Evolutionary conservation across 306 rosid species (phyloP), one percentile per base, ranked within the genome.

Genomic region (Cucurbita maxima): DNA sequence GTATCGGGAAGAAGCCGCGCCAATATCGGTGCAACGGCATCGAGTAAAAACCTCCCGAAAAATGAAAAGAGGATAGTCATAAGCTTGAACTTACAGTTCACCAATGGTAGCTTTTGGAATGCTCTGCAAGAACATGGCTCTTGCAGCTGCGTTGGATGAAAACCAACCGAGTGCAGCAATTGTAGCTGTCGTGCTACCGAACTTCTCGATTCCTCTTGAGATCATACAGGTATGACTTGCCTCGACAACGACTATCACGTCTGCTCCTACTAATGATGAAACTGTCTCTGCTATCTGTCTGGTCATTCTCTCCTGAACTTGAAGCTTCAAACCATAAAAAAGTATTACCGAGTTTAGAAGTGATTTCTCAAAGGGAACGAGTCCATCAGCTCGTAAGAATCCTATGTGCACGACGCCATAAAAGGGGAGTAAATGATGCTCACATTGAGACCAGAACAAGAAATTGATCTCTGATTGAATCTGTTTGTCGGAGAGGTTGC

Each of bases 211-310:
- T 79, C 97, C 99, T 79, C 99, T 77, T 5, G 97, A 89, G 58
- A 95, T 86, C 99, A 91, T 91, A 85, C 99, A 95, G 19, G 96
- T 91, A 83, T 95, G 99, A 72, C 86, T 79, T 68, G 97, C 99
- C 84, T 95, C 99, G 30, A 80, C 96, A 80, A 91, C 99, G 60
- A 95, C 92, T 30, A 95, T 81, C 59, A 95, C 96, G 73, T 91
- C 89, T 74, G 89, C 89, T n/a, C 96, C 91, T 61, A 88, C 51
- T 59, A 89, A 59, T 8, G 91, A 85, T 2, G 99, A 82, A 72
- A 87, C 86, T 13, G 85, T 87, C 84, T 95, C 99, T 5, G 99
- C 97, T 78, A 95, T 88, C 85, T 95, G 97, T 77, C 97, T 83
- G 1, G 99, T 95, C 72, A 95, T 89, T 79, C 97, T 88, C 75